phyloP scores from a whole-genome alignment of 176 grass and related monocot genomes.

The Eragrostis curvula region DNA sequence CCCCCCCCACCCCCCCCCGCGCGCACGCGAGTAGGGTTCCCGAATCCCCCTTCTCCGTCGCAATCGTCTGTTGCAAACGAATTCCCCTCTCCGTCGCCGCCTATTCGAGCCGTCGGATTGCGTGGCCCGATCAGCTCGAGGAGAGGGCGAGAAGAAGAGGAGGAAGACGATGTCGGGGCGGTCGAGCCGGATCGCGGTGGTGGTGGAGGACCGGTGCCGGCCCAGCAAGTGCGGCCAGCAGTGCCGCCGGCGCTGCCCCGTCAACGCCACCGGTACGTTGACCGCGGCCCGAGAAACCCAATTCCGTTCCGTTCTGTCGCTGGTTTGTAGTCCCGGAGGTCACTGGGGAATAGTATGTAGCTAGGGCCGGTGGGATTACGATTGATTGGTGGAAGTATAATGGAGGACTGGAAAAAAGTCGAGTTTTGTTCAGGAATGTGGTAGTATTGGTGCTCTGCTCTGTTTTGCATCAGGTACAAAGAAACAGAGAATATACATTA shows the following conservation, averaged over 20 bases:
- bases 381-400: background rate
- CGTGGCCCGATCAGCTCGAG: background rate
- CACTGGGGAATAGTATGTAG: background rate
- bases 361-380: background rate
- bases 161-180: slow-evolving; percentile 54
- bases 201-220: slow-evolving; percentile 75
- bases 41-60: background rate
- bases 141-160: background rate
- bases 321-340: background rate
- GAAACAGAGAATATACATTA: background rate
- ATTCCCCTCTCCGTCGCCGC: too few species aligned
- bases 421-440: background rate
- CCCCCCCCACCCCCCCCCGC: too few species aligned
- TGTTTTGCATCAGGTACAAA: background rate
- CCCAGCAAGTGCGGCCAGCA: slow-evolving; percentile 86
- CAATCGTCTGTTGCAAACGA: background rate
- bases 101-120: background rate
- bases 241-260: slow-evolving; percentile 82
- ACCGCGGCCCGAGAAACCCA: background rate
- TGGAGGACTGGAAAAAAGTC: too few species aligned
- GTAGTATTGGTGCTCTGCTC: background rate
- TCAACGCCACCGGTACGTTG: slow-evolving; percentile 64
- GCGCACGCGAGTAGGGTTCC: background rate
- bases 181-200: slow-evolving; percentile 76
- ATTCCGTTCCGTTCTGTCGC: background rate